These are phyloP conservation scores for Alternaria arborescens DNA, from an alignment of 2,329 filamentous ascomycete species.

Conservation along the genomic window DNA sequence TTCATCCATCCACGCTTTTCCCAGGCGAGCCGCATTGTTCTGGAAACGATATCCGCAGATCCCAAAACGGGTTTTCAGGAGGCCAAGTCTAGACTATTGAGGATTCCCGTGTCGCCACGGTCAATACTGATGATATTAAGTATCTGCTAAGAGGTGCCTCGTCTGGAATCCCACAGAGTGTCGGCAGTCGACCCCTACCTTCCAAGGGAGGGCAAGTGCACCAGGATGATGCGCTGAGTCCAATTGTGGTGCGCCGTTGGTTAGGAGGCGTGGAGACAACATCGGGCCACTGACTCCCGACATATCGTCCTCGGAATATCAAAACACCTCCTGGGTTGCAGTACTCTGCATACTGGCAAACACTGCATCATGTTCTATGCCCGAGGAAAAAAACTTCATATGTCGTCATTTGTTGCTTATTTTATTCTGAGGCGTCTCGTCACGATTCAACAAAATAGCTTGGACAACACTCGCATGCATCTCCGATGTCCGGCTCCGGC, in stretches of 20 bases:
- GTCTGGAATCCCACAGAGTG: background rate
- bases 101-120: background rate
- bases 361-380: background rate
- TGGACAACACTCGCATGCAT: background rate
- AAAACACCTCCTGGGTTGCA: background rate
- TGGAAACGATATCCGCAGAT: background rate
- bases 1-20: slow-evolving; percentile 3
- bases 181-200: background rate
- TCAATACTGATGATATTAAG: background rate
- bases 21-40: background rate
- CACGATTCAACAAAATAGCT: background rate
- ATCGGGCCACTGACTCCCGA: background rate
- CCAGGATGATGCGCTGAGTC: background rate
- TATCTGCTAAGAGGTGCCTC: background rate
- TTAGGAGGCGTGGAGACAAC: background rate
- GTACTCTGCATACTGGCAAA: background rate
- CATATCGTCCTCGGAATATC: background rate
- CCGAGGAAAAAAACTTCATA: background rate
- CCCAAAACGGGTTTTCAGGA: background rate
- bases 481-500: slow-evolving; percentile 1
- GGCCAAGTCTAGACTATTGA: background rate
- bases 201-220: background rate
- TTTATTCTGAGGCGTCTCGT: background rate
- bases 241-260: background rate
- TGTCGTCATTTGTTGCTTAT: background rate